Evolutionary conservation across 2,329 filamentous ascomycete genomes (phyloP).

Genomic region (Herpotrichia juniperi): DNA sequence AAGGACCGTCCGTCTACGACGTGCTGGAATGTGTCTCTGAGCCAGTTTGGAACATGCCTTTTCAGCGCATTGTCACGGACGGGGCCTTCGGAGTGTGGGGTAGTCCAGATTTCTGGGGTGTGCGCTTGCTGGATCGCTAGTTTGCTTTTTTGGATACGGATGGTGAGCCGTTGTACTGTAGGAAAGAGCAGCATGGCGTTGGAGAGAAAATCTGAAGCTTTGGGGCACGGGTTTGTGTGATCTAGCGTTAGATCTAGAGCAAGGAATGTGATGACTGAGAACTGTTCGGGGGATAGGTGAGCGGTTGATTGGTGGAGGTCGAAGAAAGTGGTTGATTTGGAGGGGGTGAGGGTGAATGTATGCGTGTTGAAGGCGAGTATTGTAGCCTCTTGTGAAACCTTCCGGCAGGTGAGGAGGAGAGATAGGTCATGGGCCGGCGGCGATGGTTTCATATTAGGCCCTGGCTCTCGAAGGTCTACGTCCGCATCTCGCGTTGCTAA

Average conservation of each 20-base stretch:
- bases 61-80: neutral
- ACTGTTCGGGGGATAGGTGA: slow-evolving; percentile 3
- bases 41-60: slow-evolving; percentile 7
- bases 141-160: neutral
- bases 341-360: slow-evolving; percentile 13
- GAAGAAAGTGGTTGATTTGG: slow-evolving; percentile 7
- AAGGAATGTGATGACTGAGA: slow-evolving; percentile 7
- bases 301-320: slow-evolving; percentile 1
- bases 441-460: no score
- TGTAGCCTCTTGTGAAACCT: slow-evolving; percentile 17
- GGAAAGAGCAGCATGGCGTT: slow-evolving; percentile 9
- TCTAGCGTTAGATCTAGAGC: neutral
- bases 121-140: neutral
- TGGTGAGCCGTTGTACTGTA: neutral
- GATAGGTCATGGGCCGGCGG: slow-evolving; percentile 8
- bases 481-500: no score
- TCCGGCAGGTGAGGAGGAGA: slow-evolving; percentile 17
- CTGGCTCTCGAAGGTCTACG: no score
- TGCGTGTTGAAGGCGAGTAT: slow-evolving; percentile 17
- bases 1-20: neutral
- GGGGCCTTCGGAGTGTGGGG: neutral
- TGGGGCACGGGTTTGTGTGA: neutral
- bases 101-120: neutral
- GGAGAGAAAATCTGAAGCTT: neutral
- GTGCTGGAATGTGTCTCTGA: neutral